Evolutionary conservation across 192 early-diverging fungal species (phyloP).

Genomic region (Mortierella claussenii): DNA sequence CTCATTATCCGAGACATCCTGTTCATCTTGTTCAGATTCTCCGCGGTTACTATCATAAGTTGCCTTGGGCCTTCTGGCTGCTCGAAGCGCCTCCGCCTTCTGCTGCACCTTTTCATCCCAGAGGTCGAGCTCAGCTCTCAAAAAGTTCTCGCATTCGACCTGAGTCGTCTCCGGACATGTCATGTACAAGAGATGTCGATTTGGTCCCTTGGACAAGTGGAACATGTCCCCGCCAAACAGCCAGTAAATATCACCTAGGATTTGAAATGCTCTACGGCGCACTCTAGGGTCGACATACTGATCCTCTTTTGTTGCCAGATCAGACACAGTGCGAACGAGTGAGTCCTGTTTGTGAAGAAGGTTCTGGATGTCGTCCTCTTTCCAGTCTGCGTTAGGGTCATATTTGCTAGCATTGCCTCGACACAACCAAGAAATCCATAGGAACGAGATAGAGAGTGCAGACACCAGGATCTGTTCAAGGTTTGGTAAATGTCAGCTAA

Average conservation of each 20-base stretch:
- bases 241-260: slow-evolving; percentile 60
- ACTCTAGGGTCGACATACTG: slow-evolving; percentile 19
- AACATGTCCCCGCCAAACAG: slow-evolving; percentile 63
- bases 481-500: neutral
- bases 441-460: slow-evolving; percentile 38
- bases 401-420: slow-evolving; percentile 19
- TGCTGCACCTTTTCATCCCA: slow-evolving; percentile 33
- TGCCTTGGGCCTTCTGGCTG: slow-evolving; percentile 18
- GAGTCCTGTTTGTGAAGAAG: slow-evolving; percentile 19
- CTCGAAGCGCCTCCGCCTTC: slow-evolving; percentile 8
- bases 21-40: neutral
- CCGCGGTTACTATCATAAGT: neutral
- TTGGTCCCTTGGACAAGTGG: slow-evolving; percentile 12
- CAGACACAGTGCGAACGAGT: slow-evolving; percentile 13
- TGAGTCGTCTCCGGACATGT: slow-evolving; percentile 47
- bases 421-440: slow-evolving; percentile 52
- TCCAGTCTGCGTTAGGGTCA: slow-evolving; percentile 41
- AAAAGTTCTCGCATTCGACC: slow-evolving; percentile 46
- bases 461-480: slow-evolving; percentile 23
- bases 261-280: slow-evolving; percentile 54
- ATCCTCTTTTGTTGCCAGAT: slow-evolving; percentile 8
- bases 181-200: slow-evolving; percentile 38
- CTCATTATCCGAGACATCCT: slow-evolving; percentile 1
- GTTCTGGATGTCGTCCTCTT: slow-evolving; percentile 23
- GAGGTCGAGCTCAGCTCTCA: slow-evolving; percentile 47